Evolutionary conservation across 805 yeast genomes (phyloP), one percentile per base, ranked within the genome.

Genomic region (Danielia reshetovae): DNA sequence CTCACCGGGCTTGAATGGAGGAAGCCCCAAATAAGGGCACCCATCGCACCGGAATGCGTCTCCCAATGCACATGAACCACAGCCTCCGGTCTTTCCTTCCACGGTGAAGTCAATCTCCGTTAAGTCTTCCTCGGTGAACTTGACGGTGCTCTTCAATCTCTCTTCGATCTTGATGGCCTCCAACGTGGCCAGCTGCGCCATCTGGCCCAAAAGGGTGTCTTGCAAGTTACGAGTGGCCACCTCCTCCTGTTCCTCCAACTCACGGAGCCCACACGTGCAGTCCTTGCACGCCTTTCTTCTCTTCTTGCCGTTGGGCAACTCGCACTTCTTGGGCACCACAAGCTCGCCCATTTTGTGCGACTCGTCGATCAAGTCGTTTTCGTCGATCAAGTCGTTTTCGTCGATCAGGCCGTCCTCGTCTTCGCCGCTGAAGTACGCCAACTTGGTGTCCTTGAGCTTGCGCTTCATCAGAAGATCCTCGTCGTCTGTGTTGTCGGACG

Each of bases 21-120:
- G 99, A 29, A 93, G 69, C 0, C 99, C 99, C 47, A 93, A 67
- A 62, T 81, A 93, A 25, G 99, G 99, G 64, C 99, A 93, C 2
- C 97, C 97, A 48, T 89, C 95, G 60, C 99, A 93, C 54, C 99
- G 72, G 66, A 93, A 93, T 0, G 98, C 98, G 60, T 93, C 99
- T 28, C 99, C 99, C 32, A 93, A 72, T 0, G 97, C 81, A 65
- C 99, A 93, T 8, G 95, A 85, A 17, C 96, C 96, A 66, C 99
- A 93, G 3, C 97, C 96, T 22, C 97, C 97, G 9, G 95, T 83
- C 54, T 90, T 90, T 26, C 97, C 97, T 45, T 89, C 87, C n/a
- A 89, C 79, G 0, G 98, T 90, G 65, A 90, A 90, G 57, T 90
- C 97, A 36, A 90, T 78, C 57, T 90, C 98, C 3, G 94, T 75